These are phyloP conservation scores for Phaeoacremonium minimum DNA, from an alignment of 2,329 filamentous ascomycete genomes.

Conservation along the genomic window DNA sequence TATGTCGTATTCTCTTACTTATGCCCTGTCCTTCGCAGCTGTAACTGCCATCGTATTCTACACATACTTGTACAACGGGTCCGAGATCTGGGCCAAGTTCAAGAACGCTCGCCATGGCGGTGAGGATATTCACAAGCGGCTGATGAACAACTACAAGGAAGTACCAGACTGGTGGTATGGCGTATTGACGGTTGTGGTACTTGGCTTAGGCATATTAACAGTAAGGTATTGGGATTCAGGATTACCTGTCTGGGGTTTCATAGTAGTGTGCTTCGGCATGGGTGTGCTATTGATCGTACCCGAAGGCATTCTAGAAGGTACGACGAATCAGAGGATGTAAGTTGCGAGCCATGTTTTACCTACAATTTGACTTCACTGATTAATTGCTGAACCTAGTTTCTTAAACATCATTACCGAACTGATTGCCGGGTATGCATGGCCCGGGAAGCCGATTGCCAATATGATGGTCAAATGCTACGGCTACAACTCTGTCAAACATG, in stretches of 20 bases:
- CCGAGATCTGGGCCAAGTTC: conserved; percentile 25
- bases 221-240: conserved; percentile 17
- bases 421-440: conserved; percentile 25
- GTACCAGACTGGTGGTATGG: conserved; percentile 35
- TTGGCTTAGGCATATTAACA: conserved; percentile 25
- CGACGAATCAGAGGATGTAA: conserved; percentile 20
- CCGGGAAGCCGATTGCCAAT: conserved; percentile 22
- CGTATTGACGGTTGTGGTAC: conserved; percentile 21
- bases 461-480: conserved; percentile 27
- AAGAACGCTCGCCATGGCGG: conserved; percentile 19
- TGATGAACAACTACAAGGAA: conserved; percentile 29
- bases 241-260: conserved; percentile 22
- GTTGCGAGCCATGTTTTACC: background rate
- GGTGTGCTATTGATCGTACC: conserved; percentile 16
- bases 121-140: conserved; percentile 29
- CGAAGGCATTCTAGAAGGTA: conserved; percentile 18
- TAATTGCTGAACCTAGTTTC: conserved; percentile 12
- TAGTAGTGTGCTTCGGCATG: conserved; percentile 18
- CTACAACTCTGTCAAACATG: conserved; percentile 26
- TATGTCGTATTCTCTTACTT: conserved; percentile 26
- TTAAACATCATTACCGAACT: conserved; percentile 26
- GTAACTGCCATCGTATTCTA: conserved; percentile 26
- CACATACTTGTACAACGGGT: conserved; percentile 25
- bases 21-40: conserved; percentile 28
- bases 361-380: background rate